Percentiles rank a stretch among this genome's conserved stretches.
Evolutionary conservation across 176 grass and related monocot genomes (phyloP).

Genomic region (Carex pumila): DNA sequence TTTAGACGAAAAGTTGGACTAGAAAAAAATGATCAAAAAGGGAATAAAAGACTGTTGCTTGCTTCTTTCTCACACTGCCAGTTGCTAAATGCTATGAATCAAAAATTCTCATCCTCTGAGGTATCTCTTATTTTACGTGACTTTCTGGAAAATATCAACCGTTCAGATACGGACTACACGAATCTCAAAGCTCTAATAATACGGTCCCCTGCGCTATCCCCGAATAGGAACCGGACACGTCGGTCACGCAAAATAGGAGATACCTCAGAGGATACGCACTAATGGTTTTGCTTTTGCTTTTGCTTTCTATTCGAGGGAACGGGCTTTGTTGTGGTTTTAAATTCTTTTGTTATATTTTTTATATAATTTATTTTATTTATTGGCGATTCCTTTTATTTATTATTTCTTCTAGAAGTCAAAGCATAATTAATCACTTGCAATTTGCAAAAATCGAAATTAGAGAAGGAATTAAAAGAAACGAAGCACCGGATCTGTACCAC

Average conservation of each 20-base stretch:
- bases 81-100: neutral
- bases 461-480: neutral
- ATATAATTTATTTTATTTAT: too few relatives aligned
- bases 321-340: neutral
- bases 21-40: neutral
- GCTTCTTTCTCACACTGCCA: neutral
- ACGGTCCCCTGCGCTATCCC: too few relatives aligned
- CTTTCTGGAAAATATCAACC: too few relatives aligned
- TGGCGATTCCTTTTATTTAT: too few relatives aligned
- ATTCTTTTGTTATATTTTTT: neutral
- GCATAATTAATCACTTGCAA: neutral
- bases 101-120: too few relatives aligned
- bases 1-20: neutral
- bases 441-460: neutral
- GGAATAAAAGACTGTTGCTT: neutral
- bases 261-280: too few relatives aligned
- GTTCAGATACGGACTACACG: too few relatives aligned
- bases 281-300: neutral
- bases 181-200: too few relatives aligned
- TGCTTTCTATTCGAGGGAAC: neutral
- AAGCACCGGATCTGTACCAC: neutral
- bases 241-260: too few relatives aligned
- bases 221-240: too few relatives aligned
- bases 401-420: neutral
- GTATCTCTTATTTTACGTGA: too few relatives aligned